Evolutionary conservation across 768 basidiomycete species (phyloP), one percentile per base, ranked within the genome.

Genomic region (Boletus huronensis): DNA sequence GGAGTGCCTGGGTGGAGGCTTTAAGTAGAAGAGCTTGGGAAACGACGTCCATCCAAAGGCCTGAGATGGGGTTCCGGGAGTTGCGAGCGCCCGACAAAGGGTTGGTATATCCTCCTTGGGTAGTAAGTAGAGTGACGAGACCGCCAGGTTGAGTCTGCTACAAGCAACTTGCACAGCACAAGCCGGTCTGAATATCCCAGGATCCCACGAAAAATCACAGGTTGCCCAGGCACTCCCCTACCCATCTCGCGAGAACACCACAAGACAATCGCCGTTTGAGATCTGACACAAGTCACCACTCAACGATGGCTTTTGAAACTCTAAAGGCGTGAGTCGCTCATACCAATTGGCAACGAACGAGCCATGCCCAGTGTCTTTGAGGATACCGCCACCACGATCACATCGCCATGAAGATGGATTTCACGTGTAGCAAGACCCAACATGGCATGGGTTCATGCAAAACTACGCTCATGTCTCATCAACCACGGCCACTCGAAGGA

Each of bases 351-450:
- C 72, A 44, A 85, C 74, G 40, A 97, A 61, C 50, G 31, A 11
- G 31, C 89, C 84, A 67, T 99, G 95, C 6, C 91, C 93, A 0
- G 90, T 86, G 38, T 84, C 78, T 39, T 77, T 75, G 17, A 91
- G 74, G 50, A 98, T 70, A 6, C 74, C 72, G 65, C 80, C 8
- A 98, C 83, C 0, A 88, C 94, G 3, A 88, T 87, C 62, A 93
- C 93, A 69, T 98, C 96, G 4, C 96, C 96, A 64, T 95, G 98
- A 1, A 98, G 78, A 72, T 99, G 96, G 1, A 99, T 63, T 64
- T 97, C 94, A 25, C 78, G 75, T 2, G 93, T 93, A 53, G 77
- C 70, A 1, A 87, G 43, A 2, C 90, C 90, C n/a, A 97, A 70
- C 3, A 98, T 79, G 0, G 93, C 94, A 11, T 68, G 64, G 8